Evolutionary conservation across 2,329 filamentous ascomycete species (phyloP).

Genomic region (Penicillium janthinellum): DNA sequence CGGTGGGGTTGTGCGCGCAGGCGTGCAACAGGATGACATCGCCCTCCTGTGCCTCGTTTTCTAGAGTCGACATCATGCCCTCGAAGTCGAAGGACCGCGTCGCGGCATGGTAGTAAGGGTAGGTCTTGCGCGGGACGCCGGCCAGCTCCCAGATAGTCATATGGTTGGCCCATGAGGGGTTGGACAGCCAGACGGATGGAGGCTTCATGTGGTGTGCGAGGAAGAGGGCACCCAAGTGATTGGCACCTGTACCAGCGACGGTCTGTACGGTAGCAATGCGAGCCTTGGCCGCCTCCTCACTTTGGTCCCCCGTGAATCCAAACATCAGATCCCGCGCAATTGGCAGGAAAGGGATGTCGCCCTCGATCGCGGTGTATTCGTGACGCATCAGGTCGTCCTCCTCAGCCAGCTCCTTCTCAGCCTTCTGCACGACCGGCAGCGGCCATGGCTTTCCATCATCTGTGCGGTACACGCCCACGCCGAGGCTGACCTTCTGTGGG

Average conservation of each 20-base stretch:
- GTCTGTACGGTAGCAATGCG: slow-evolving; percentile 76
- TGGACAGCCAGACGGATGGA: slow-evolving; percentile 80
- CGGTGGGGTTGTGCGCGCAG: slow-evolving; percentile 97
- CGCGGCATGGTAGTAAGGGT: slow-evolving; percentile 85
- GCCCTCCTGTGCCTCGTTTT: slow-evolving; percentile 77
- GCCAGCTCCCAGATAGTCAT: slow-evolving; percentile 79
- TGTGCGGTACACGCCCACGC: slow-evolving; percentile 88
- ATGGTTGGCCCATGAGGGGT: slow-evolving; percentile 97
- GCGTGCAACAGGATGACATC: slow-evolving; percentile 89
- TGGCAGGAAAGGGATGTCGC: slow-evolving; percentile 77
- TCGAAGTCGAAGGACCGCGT: slow-evolving; percentile 47
- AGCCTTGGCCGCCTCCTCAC: slow-evolving; percentile 41
- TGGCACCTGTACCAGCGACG: slow-evolving; percentile 93
- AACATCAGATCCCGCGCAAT: slow-evolving; percentile 89
- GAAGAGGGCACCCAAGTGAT: slow-evolving; percentile 90
- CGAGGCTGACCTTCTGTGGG: slow-evolving; percentile 81
- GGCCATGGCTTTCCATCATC: slow-evolving; percentile 96
- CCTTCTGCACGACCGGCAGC: slow-evolving; percentile 88
- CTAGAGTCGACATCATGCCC: slow-evolving; percentile 77
- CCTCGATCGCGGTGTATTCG: slow-evolving; percentile 95
- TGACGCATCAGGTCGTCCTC: slow-evolving; percentile 88
- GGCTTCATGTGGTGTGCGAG: slow-evolving; percentile 80
- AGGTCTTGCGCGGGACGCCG: slow-evolving; percentile 78
- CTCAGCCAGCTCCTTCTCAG: slow-evolving; percentile 68
- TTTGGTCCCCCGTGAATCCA: slow-evolving; percentile 56